Base-by-base conservation (phyloP, 768 basidiomycete genomes). In the Leucosporidium yakuticum region DNA sequence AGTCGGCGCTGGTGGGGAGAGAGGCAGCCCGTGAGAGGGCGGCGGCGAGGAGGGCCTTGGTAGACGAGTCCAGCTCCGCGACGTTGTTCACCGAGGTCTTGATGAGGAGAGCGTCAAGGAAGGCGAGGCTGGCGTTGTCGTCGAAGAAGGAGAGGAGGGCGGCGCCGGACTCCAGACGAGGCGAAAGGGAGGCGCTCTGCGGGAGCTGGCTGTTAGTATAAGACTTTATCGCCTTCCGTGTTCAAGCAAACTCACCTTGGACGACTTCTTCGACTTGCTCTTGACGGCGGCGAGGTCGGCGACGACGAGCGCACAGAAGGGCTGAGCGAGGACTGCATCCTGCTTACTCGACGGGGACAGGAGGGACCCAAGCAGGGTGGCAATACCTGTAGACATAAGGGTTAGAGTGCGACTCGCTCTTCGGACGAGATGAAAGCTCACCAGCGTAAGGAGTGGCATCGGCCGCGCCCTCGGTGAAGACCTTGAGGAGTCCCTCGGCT, bases 91-190 rank as follows among this genome's bases (percentile, higher is more conserved):
- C 15, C 4, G 64, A 9, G 27, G 32, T 20, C 12, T 34, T 17
- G 17, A 23, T 34, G 55, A 69, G 50, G 39, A 64, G 58, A 1
- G 48, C 49, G 17, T 39, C 25, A 34, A 63, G 62, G 55, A 72
- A 59, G 0, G 64, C 48, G 12, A 67, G 47, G 21, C 59, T 49
- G 20, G n/a, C 20, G 25, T 34, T 21, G 20, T 53, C 29, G 62
- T 34, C 36, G 62, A 71, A 68, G 70, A 71, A 71, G 25, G 64
- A 31, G 9, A 71, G 53, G 20, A 71, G 64, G 0, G 61, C 51
- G 20, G 61, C 59, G 36, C 57, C 48, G 4, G 64, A 61, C 34
- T 68, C n/a, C 0, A 71, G 58, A 11, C 66, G 67, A 4, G 36
- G n/a, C 2, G 68, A 34, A 6, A 64, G 58, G 21, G 36, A 14